These are phyloP conservation scores for Nidula niveotomentosa DNA, from an alignment of 1,284 basidiomycete species.

Conservation along the genomic window DNA sequence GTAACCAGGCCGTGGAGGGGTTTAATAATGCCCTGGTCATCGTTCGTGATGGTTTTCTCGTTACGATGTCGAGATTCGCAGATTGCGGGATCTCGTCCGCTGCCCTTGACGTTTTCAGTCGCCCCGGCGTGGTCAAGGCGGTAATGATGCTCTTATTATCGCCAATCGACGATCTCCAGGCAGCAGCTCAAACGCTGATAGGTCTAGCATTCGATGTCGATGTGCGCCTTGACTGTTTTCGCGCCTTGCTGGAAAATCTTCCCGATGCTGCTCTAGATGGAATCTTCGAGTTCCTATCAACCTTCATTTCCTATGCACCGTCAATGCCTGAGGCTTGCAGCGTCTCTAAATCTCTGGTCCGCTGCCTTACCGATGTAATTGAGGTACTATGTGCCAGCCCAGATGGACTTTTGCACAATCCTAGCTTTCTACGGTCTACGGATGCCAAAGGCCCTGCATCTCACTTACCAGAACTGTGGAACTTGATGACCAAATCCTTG, in stretches of 20 bases:
- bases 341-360: slow-evolving; percentile 84
- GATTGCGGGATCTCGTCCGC: slow-evolving; percentile 53
- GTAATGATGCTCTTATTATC: slow-evolving; percentile 76
- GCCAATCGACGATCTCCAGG: slow-evolving; percentile 73
- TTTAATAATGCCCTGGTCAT: slow-evolving; percentile 60
- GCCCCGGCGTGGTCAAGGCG: slow-evolving; percentile 51
- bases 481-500: slow-evolving; percentile 77
- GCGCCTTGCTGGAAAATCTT: slow-evolving; percentile 67
- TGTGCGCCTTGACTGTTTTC: slow-evolving; percentile 83
- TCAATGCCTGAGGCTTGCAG: slow-evolving; percentile 82
- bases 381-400: slow-evolving; percentile 79
- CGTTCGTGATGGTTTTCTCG: slow-evolving; percentile 63
- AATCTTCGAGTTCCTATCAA: slow-evolving; percentile 62
- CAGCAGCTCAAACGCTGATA: slow-evolving; percentile 72
- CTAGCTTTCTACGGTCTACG: slow-evolving; percentile 50
- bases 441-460: slow-evolving; percentile 44
- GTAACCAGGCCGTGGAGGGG: slow-evolving; percentile 35
- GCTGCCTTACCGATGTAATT: slow-evolving; percentile 89
- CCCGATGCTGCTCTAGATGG: slow-evolving; percentile 70
- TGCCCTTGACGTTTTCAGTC: slow-evolving; percentile 52
- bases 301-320: slow-evolving; percentile 63
- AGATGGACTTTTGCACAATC: slow-evolving; percentile 66
- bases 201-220: slow-evolving; percentile 86
- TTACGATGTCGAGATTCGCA: slow-evolving; percentile 58
- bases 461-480: slow-evolving; percentile 77